These are phyloP conservation scores for Calendula officinalis DNA, from an alignment of 129 eudicot species.

Conservation along the genomic window DNA sequence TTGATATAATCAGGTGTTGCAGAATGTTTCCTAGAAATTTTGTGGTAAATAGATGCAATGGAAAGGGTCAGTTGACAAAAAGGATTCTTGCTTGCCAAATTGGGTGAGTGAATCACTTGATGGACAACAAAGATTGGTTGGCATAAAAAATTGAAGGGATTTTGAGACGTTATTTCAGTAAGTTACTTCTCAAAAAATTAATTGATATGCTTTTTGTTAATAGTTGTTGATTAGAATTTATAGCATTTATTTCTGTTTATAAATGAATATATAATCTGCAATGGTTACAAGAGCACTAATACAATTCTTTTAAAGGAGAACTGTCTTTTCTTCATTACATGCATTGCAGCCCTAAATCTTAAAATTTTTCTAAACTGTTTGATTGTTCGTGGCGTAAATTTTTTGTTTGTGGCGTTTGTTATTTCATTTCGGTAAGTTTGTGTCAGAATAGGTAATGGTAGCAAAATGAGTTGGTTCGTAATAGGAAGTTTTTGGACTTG, in stretches of 20 bases:
- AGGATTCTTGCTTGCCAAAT: constrained; percentile 64
- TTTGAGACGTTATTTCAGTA: constrained; percentile 70
- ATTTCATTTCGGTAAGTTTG: too few species aligned
- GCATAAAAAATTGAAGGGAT: constrained; percentile 82
- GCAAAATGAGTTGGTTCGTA: constrained; percentile 17
- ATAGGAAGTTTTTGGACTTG: too few species aligned
- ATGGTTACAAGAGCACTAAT: constrained; percentile 39
- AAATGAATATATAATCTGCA: constrained; percentile 37
- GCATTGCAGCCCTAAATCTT: neutral
- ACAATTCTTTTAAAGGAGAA: constrained; percentile 37
- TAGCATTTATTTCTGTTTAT: neutral
- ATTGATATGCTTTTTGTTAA: neutral
- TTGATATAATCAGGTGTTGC: too few species aligned
- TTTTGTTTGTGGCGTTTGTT: too few species aligned
- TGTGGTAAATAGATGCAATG: too few species aligned
- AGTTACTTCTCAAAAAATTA: constrained; percentile 27
- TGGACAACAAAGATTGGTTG: constrained; percentile 78
- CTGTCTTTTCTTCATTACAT: constrained; percentile 34
- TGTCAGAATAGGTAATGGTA: too few species aligned
- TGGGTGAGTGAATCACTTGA: constrained; percentile 86
- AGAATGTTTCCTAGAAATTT: too few species aligned
- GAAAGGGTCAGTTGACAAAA: too few species aligned
- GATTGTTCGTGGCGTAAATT: too few species aligned
- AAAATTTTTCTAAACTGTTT: too few species aligned
- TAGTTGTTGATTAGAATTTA: neutral